Conservation (phyloP, 345 rosid species). For the Lepidium aucheri region DNA sequence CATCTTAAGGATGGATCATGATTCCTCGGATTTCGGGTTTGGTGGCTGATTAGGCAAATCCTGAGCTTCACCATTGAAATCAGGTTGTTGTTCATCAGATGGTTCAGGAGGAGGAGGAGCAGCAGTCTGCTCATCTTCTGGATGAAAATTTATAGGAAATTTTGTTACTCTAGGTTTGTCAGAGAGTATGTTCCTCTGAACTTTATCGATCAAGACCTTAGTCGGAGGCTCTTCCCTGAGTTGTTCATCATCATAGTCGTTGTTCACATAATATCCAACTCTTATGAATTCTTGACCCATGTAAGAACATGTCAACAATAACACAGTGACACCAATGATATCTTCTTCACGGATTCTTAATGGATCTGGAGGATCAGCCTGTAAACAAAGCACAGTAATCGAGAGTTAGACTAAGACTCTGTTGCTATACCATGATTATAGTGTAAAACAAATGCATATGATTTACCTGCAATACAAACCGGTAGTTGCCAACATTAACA, state of each 20-base stretch:
- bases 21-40: not conserved
- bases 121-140: conserved; percentile 57
- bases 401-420: not conserved
- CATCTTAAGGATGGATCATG: not conserved
- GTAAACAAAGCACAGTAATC: conserved; percentile 6
- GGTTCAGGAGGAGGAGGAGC: conserved; percentile 38
- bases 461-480: conserved; percentile 68
- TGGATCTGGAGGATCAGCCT: conserved; percentile 94
- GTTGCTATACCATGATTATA: not conserved
- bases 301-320: conserved; percentile 80
- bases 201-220: conserved; percentile 67
- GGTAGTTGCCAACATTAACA: conserved; percentile 78
- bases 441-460: not conserved
- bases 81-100: conserved; percentile 13
- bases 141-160: conserved; percentile 91
- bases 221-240: conserved; percentile 88
- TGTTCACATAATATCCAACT: conserved; percentile 91
- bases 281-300: conserved; percentile 80
- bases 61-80: conserved; percentile 5
- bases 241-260: conserved; percentile 86
- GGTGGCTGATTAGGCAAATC: conserved; percentile 6
- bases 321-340: conserved; percentile 82
- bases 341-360: conserved; percentile 85
- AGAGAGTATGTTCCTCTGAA: conserved; percentile 76
- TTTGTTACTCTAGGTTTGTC: conserved; percentile 95